These are phyloP conservation scores for Acanthamoeba healyi DNA, from an alignment of 208 protist genomes.

Conservation along the genomic window DNA sequence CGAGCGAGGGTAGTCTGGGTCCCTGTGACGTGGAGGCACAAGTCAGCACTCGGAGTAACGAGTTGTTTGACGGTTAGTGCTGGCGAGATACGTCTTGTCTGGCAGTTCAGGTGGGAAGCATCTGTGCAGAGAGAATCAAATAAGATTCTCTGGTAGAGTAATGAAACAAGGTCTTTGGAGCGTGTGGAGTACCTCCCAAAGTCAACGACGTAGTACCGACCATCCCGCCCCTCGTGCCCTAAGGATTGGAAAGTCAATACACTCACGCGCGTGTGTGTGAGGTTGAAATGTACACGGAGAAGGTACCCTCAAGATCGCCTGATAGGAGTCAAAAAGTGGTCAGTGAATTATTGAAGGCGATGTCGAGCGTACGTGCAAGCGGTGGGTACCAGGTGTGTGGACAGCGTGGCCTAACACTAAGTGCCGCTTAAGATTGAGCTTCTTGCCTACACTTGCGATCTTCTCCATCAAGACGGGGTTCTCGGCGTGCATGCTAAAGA, in stretches of 20 bases:
- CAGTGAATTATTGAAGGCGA: no score
- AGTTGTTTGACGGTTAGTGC: background rate
- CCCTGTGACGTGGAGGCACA: background rate
- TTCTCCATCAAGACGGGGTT: slow-evolving; percentile 9
- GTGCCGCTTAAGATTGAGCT: slow-evolving; percentile 43
- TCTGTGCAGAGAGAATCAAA: background rate
- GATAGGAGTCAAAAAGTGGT: no score
- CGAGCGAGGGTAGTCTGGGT: slow-evolving; percentile 8
- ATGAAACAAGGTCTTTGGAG: background rate
- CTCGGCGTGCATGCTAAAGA: slow-evolving; percentile 12
- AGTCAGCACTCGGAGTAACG: no score
- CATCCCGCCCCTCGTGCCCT: background rate
- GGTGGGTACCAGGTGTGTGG: background rate
- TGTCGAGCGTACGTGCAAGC: background rate
- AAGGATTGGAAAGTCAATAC: background rate
- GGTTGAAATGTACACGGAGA: background rate
- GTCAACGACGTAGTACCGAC: slow-evolving; percentile 19
- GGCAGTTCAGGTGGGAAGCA: slow-evolving; percentile 32
- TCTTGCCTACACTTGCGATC: background rate
- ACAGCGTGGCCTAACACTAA: background rate
- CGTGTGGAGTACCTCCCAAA: background rate
- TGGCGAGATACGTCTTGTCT: background rate
- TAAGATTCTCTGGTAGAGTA: background rate
- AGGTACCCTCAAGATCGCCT: slow-evolving; percentile 28
- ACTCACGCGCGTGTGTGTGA: background rate